Evolutionary conservation across 441 rosid genomes (phyloP), one percentile per base, ranked within the genome.

Genomic region (Rhodomyrtus psidioides): DNA sequence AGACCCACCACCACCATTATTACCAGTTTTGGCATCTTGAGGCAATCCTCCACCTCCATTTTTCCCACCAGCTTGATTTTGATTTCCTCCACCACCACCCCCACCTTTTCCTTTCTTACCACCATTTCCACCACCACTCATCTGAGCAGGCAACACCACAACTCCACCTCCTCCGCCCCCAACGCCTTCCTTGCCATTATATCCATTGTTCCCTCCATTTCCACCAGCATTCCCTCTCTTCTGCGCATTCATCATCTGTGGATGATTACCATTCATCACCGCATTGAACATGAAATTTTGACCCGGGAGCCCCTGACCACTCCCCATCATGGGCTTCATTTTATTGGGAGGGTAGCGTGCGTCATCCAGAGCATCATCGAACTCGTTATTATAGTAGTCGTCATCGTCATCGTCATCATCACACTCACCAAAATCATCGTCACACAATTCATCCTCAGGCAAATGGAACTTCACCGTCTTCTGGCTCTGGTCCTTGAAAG

Each of bases 241-340:
- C 49, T 89, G 96, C 27, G 92, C 93, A 87, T 93, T 94, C 89
- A 91, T 82, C 12, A 93, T 58, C 82, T 95, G 98, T 13, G 91
- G 94, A 34, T 55, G 54, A 60, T 85, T 85, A 81, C 83, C 86
- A 53, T 81, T 81, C 84, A 84, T 91, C 88, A 92, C 89, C 59
- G 90, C 94, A 86, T 90, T 93, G 93, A 93, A 87, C 92, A 89
- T 87, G 93, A 95, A 90, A 90, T 90, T 87, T 51, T 87, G 86
- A 26, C 89, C 90, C 74, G 44, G 42, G 9, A 86, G 91, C 28
- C 86, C 90, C 46, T 39, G 88, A 16, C 86, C 90, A 83, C 89
- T 87, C 30, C 90, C 91, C 92, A 88, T 90, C 28, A 86, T n/a
- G 26, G 96, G 94, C 60, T 93, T 93, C 93, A 90, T 92, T 89